Percentiles rank a stretch among this genome's conserved stretches.
Conservation (phyloP, 176 grass and related monocot species). For the Oryza punctata region DNA sequence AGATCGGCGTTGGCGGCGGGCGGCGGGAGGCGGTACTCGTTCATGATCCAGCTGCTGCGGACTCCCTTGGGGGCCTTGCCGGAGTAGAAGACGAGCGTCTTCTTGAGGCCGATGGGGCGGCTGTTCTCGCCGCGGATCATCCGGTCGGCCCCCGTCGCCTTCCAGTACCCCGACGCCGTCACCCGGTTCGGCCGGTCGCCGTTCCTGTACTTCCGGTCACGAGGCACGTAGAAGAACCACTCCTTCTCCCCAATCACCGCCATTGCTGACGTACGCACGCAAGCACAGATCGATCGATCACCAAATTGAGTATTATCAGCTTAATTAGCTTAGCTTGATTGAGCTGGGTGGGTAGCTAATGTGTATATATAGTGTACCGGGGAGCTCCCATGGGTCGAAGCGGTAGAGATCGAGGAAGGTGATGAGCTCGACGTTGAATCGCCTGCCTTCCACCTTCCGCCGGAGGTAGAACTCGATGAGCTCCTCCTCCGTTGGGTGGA, state of each 20-base stretch:
- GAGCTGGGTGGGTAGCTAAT: background rate
- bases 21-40: slow-evolving; percentile 89
- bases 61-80: slow-evolving; percentile 96
- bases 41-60: slow-evolving; percentile 97
- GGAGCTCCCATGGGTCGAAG: slow-evolving; percentile 86
- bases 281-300: background rate
- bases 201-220: slow-evolving; percentile 95
- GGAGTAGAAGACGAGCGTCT: slow-evolving; percentile 97
- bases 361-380: too few species aligned
- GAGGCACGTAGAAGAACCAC: slow-evolving; percentile 97
- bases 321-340: background rate
- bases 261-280: slow-evolving; percentile 51
- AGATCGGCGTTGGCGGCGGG: slow-evolving; percentile 50
- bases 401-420: slow-evolving; percentile 90
- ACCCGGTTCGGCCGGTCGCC: slow-evolving; percentile 97
- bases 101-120: slow-evolving; percentile 90
- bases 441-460: slow-evolving; percentile 82
- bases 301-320: background rate
- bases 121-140: slow-evolving; percentile 76
- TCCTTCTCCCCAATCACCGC: slow-evolving; percentile 96
- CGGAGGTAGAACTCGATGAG: slow-evolving; percentile 94
- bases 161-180: slow-evolving; percentile 97
- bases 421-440: slow-evolving; percentile 96
- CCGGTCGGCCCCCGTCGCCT: slow-evolving; percentile 91
- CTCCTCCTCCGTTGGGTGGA: slow-evolving; percentile 98